Conservation (phyloP, 176 grass and related monocot species). For the maize (Zea mays) region DNA sequence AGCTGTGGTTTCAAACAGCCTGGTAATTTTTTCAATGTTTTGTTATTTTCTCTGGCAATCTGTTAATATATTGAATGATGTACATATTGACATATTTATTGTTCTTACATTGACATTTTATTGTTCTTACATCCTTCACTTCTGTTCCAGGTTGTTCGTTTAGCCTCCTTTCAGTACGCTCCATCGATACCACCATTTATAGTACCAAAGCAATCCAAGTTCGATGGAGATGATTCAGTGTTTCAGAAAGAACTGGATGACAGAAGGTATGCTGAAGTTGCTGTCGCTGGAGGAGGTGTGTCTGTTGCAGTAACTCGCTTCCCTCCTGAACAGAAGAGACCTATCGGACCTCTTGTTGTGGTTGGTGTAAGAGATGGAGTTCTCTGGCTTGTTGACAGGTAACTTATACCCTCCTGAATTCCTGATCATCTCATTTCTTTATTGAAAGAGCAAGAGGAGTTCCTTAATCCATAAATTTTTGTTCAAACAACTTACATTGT, state of each 20-base stretch:
- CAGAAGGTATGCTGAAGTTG: slow-evolving; percentile 86
- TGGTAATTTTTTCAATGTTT: not conserved
- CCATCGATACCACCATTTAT: slow-evolving; percentile 54
- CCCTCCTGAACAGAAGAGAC: slow-evolving; percentile 90
- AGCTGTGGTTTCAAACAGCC: not conserved
- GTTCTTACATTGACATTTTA: slow-evolving; percentile 12
- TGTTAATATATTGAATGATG: not conserved
- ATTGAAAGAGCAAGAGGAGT: slow-evolving; percentile 31
- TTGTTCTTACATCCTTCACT: slow-evolving; percentile 18
- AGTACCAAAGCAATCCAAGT: slow-evolving; percentile 81
- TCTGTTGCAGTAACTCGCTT: slow-evolving; percentile 95
- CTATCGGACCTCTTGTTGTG: slow-evolving; percentile 92
- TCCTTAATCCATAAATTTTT: slow-evolving; percentile 21
- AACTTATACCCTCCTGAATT: slow-evolving; percentile 31
- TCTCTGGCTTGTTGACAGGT: slow-evolving; percentile 98
- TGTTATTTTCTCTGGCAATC: not conserved
- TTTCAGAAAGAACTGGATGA: slow-evolving; percentile 89
- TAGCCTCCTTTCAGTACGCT: slow-evolving; percentile 95
- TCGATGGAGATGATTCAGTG: slow-evolving; percentile 75
- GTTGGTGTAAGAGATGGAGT: slow-evolving; percentile 96
- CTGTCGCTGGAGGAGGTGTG: slow-evolving; percentile 97
- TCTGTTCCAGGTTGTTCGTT: slow-evolving; percentile 75
- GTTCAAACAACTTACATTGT: slow-evolving; percentile 4
- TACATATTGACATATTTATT: not conserved
- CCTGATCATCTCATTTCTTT: slow-evolving; percentile 29